phyloP scores from a whole-genome alignment of 768 basidiomycete species.

The Daedaleopsis sinensis region DNA sequence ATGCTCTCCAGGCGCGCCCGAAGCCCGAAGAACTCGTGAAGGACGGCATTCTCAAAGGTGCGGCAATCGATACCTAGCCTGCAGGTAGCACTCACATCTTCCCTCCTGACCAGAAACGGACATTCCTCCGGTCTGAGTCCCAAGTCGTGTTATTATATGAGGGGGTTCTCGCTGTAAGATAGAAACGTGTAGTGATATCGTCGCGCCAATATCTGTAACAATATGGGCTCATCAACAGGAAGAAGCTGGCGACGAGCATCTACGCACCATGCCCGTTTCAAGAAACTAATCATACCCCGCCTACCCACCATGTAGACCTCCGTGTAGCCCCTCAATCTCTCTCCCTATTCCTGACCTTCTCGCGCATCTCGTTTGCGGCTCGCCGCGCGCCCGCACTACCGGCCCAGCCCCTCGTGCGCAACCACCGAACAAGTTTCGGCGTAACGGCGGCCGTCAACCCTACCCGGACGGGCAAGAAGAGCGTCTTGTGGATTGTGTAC shows the following conservation, averaged over 20 bases:
- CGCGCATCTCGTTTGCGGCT: conserved; percentile 52
- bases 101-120: conserved; percentile 12
- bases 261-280: conserved; percentile 3
- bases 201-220: background rate
- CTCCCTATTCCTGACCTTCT: conserved; percentile 35
- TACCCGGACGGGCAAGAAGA: conserved; percentile 86
- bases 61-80: conserved; percentile 19
- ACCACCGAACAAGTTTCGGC: conserved; percentile 84
- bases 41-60: conserved; percentile 59
- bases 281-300: background rate
- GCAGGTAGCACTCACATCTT: background rate
- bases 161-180: conserved; percentile 8
- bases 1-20: conserved; percentile 59
- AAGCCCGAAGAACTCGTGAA: conserved; percentile 64
- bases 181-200: background rate
- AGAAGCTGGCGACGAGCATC: background rate
- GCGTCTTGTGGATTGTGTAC: conserved; percentile 94
- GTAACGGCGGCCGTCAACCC: conserved; percentile 88
- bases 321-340: conserved; percentile 34
- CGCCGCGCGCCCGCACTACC: conserved; percentile 69
- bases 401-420: conserved; percentile 81
- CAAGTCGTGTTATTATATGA: conserved; percentile 7
- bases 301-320: conserved; percentile 31
- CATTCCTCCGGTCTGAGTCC: conserved; percentile 20
- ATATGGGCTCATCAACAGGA: background rate